phyloP scores from a whole-genome alignment of 176 grass and related monocot genomes.

The Phyllostachys edulis region DNA sequence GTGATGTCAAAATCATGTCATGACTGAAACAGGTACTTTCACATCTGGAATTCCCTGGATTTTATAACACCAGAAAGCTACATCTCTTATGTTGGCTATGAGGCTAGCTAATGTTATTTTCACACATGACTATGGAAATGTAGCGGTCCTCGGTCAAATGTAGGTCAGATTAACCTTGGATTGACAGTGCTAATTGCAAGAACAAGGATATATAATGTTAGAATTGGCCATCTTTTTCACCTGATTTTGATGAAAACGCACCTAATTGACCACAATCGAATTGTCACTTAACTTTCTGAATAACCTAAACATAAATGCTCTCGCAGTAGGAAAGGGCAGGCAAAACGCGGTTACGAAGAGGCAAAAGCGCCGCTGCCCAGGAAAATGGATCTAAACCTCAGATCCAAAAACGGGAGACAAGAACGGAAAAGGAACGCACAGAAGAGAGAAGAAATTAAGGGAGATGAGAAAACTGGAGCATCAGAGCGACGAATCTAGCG shows the following conservation, averaged over 20 bases:
- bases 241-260: constrained; percentile 18
- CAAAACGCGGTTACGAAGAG: too few relatives aligned
- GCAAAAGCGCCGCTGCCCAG: too few relatives aligned
- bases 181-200: neutral
- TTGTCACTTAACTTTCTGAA: constrained; percentile 3
- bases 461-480: too few relatives aligned
- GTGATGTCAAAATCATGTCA: neutral
- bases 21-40: neutral
- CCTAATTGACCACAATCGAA: neutral
- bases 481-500: too few relatives aligned
- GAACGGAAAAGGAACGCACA: too few relatives aligned
- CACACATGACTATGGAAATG: neutral
- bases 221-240: constrained; percentile 8
- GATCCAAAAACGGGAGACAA: too few relatives aligned
- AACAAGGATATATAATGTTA: neutral
- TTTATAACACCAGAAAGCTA: neutral
- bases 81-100: neutral
- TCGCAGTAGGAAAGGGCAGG: neutral
- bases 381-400: too few relatives aligned
- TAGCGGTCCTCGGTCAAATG: neutral
- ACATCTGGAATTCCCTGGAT: constrained; percentile 13
- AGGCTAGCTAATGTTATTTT: neutral
- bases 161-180: constrained; percentile 10
- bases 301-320: neutral
- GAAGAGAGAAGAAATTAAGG: too few relatives aligned